A percentile compares a stretch with the other conserved stretches of the same genome.
Conservation (phyloP, 352 stramenopile species). For the Pilasporangium apinafurcum region DNA sequence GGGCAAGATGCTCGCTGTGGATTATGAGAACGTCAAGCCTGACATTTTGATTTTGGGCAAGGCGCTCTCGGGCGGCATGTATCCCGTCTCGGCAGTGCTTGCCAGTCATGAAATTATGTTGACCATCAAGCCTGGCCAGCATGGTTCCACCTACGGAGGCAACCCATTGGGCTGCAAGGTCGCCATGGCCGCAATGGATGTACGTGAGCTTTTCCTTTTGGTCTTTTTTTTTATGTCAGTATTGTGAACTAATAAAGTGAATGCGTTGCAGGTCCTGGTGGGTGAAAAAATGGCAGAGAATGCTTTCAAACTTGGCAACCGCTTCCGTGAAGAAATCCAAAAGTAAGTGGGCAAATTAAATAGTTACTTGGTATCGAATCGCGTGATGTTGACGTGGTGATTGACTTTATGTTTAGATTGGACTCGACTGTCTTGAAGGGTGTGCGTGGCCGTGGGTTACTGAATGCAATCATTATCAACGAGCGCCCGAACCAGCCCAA, state of each 20-base stretch:
- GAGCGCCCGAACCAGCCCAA: slow-evolving; percentile 79
- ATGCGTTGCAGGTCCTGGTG: slow-evolving; percentile 86
- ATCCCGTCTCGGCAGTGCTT: slow-evolving; percentile 97
- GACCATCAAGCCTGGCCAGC: slow-evolving; percentile 95
- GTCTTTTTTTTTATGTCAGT: no score
- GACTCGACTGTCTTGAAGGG: slow-evolving; percentile 57
- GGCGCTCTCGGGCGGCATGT: slow-evolving; percentile 95
- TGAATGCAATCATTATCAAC: slow-evolving; percentile 98
- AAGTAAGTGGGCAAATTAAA: slow-evolving; percentile 25
- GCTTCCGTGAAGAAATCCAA: slow-evolving; percentile 89
- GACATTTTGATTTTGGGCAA: slow-evolving; percentile 97
- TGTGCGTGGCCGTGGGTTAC: slow-evolving; percentile 93
- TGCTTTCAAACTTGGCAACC: slow-evolving; percentile 88
- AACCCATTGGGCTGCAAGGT: slow-evolving; percentile 97
- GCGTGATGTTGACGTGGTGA: not conserved
- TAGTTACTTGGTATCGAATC: no score
- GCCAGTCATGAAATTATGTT: slow-evolving; percentile 97
- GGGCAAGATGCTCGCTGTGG: slow-evolving; percentile 93
- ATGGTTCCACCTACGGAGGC: slow-evolving; percentile 96
- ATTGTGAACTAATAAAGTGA: no score
- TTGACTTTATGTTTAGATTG: slow-evolving; percentile 18
- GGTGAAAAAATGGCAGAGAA: slow-evolving; percentile 97
- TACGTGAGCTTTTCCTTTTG: no score
- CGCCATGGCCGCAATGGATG: slow-evolving; percentile 92
- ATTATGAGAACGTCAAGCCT: slow-evolving; percentile 96